Base-by-base conservation (phyloP, 805 yeast species). In the Saccharomycopsis sp. region DNA sequence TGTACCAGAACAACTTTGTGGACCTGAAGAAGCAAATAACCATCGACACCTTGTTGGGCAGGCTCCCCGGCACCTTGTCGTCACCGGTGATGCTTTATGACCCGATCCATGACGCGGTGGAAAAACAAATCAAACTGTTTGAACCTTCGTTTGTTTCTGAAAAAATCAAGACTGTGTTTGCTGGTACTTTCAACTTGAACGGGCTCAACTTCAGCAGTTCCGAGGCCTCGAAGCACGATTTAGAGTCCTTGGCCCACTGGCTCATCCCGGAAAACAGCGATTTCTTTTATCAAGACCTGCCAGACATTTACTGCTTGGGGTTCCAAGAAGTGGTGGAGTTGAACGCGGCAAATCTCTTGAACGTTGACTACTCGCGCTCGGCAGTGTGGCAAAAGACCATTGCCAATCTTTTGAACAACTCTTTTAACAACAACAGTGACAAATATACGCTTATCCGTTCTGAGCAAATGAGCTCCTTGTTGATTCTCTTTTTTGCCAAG, bases 1-100 rank as follows among this genome's bases (percentile, higher is more conserved):
- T 92, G 75, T 92, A 92, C 58, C 89, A 92, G 57, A 92, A 92
- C 62, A 89, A 94, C 49, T 92, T 92, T 61, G 88, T 86, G 53
- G 99, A 92, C 61, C 83, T 83, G 52, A 79, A 77, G 32, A 83
- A 87, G 48, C 99, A 92, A 56, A 73, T 76, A n/a, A 82, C 87
- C 2, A 88, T 88, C 47, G 98, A 89, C 57, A 67, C 83, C 4
- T 61, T 89, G 32, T 67, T 92, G 25, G 99, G 99, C 1, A 73
- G 86, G 46, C 71, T 80, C 35, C 80, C 81, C 12, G 75, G 77
- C 33, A 89, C 87, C 46, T 6, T 10, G 7, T 39, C 49, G 16
- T 51, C 55, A 4, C 71, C 80, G 0, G 96, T 92, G 2, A 62
- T 67, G 34, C 72, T 92, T 19, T 85, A 76, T 54, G 97, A 92